Conservation (phyloP, 2,329 filamentous ascomycete species). For the Pseudodiploospora longispora region DNA sequence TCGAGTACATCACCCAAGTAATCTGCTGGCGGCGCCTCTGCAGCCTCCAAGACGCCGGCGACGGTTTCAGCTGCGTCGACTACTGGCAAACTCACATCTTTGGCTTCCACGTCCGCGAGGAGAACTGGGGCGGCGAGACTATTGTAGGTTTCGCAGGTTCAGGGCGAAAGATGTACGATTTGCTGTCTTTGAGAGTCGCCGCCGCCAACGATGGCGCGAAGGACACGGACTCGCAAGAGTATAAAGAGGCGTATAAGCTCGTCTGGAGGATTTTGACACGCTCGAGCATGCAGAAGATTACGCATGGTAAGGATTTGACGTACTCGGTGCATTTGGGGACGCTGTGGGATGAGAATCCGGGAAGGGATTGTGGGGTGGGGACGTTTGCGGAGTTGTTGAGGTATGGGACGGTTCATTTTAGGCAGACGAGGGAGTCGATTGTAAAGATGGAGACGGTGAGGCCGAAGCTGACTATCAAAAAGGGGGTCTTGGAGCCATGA, state of each 20-base stretch:
- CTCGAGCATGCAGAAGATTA: conserved; percentile 25
- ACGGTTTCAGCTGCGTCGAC: conserved; percentile 24
- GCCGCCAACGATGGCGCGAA: conserved; percentile 4
- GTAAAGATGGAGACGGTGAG: too few species aligned
- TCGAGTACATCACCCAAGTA: conserved; percentile 25
- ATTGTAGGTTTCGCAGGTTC: too few species aligned
- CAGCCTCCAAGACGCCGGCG: conserved; percentile 22
- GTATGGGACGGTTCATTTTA: conserved; percentile 25
- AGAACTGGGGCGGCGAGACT: conserved; percentile 10
- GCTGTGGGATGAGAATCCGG: conserved; percentile 24
- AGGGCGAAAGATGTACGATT: too few species aligned
- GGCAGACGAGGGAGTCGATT: conserved; percentile 20
- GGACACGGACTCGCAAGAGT: too few species aligned
- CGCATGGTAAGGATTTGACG: conserved; percentile 18
- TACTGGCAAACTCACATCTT: conserved; percentile 23
- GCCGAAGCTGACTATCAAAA: too few species aligned
- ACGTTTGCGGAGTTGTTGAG: conserved; percentile 28
- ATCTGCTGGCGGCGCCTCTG: conserved; percentile 24
- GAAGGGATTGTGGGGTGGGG: conserved; percentile 20
- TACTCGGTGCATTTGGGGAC: conserved; percentile 11
- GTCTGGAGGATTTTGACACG: conserved; percentile 22
- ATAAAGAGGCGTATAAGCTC: conserved; percentile 11
- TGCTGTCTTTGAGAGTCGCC: not conserved
- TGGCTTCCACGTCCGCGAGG: conserved; percentile 12
- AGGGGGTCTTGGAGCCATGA: too few species aligned